Evolutionary conservation across 176 grass and related monocot genomes (phyloP).

Genomic region (Oryza punctata): DNA sequence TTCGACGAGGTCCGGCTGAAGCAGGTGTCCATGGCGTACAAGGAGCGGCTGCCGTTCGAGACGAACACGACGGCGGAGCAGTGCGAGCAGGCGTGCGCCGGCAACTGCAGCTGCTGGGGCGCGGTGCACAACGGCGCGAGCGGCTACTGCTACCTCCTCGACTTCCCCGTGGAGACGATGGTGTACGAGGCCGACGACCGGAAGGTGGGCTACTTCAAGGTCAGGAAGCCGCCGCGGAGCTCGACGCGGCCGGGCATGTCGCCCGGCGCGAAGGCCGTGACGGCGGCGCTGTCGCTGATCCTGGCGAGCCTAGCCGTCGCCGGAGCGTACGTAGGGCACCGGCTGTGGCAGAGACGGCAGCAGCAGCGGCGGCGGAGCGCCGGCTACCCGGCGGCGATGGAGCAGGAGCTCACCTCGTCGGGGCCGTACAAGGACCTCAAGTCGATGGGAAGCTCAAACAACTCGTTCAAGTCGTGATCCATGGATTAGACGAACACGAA

Average conservation of each 20-base stretch:
- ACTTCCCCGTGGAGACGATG: slow-evolving; percentile 66
- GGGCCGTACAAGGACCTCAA: slow-evolving; percentile 60
- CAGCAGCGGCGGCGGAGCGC: slow-evolving; percentile 10
- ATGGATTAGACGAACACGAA: not conserved
- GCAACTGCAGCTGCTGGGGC: slow-evolving; percentile 69
- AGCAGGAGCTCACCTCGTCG: slow-evolving; percentile 53
- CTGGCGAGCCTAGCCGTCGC: slow-evolving; percentile 32
- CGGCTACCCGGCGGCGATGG: slow-evolving; percentile 28
- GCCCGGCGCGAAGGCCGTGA: slow-evolving; percentile 23
- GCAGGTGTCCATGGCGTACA: slow-evolving; percentile 60
- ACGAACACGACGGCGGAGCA: slow-evolving; percentile 37
- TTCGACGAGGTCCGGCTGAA: slow-evolving; percentile 56
- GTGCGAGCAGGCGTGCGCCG: slow-evolving; percentile 55
- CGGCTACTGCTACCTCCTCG: slow-evolving; percentile 60
- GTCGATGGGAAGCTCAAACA: slow-evolving; percentile 44
- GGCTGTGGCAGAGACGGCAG: slow-evolving; percentile 2
- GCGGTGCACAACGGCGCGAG: slow-evolving; percentile 43
- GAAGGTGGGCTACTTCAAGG: slow-evolving; percentile 72
- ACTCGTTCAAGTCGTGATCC: slow-evolving; percentile 38
- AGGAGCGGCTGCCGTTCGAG: slow-evolving; percentile 47
- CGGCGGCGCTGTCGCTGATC: slow-evolving; percentile 36
- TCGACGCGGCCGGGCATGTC: slow-evolving; percentile 13
- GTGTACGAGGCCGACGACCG: slow-evolving; percentile 54
- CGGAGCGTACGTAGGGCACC: slow-evolving; percentile 42
- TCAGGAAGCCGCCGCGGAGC: slow-evolving; percentile 21